Conservation (phyloP, 2,329 filamentous ascomycete species). For the Scolecobasidium constrictum region DNA sequence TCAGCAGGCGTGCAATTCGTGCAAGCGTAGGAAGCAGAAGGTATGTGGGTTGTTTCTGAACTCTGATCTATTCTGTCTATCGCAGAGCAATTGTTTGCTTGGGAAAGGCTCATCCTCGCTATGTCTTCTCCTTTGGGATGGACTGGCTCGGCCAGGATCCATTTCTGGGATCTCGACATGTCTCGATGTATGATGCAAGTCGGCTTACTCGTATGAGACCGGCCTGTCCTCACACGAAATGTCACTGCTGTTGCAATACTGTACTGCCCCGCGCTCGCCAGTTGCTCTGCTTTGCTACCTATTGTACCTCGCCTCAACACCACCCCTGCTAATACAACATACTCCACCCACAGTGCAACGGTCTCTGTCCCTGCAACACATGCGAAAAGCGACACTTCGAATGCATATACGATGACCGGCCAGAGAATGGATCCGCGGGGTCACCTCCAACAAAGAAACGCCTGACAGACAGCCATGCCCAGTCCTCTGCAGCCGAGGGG, state of each 20-base stretch:
- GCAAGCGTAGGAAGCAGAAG: constrained; percentile 58
- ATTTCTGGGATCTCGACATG: neutral
- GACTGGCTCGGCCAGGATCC: neutral
- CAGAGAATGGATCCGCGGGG: constrained; percentile 21
- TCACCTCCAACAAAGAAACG: constrained; percentile 23
- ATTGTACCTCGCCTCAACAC: no score
- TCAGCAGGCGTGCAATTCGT: constrained; percentile 52
- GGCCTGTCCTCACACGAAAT: no score
- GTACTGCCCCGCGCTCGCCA: no score
- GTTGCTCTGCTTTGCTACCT: no score
- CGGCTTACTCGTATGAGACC: no score
- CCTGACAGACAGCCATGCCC: constrained; percentile 12
- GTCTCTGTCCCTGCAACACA: constrained; percentile 44
- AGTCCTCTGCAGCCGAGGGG: no score
- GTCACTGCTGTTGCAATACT: no score
- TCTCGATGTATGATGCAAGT: neutral
- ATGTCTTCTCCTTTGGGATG: neutral
- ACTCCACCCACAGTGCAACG: constrained; percentile 48
- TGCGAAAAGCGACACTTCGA: constrained; percentile 41
- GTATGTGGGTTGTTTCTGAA: constrained; percentile 30
- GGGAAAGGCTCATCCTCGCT: neutral
- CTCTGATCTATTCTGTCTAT: neutral
- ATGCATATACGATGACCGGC: constrained; percentile 27
- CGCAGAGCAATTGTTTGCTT: neutral
- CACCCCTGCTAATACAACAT: no score